phyloP scores from a whole-genome alignment of 1,284 basidiomycete species.

The Athelia psychrophila region DNA sequence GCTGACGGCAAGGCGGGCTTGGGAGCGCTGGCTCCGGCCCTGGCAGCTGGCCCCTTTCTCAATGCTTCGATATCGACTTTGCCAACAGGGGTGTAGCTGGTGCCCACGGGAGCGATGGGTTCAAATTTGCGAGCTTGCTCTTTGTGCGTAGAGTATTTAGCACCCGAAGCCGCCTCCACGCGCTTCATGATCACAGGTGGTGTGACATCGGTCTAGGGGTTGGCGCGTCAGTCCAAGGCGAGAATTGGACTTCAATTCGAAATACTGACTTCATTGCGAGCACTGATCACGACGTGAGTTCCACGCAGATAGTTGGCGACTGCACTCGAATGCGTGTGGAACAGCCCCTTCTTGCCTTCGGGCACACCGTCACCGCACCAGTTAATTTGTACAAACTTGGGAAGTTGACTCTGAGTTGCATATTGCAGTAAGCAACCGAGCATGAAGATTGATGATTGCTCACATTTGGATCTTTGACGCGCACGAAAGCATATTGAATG shows the following conservation, averaged over 20 bases:
- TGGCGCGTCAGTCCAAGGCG: no score
- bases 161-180: conserved; percentile 89
- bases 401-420: conserved; percentile 70
- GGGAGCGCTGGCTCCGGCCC: conserved; percentile 23
- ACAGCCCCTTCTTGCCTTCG: conserved; percentile 88
- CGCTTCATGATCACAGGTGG: conserved; percentile 82
- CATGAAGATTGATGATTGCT: conserved; percentile 19
- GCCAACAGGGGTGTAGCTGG: conserved; percentile 70
- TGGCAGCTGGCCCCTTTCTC: conserved; percentile 39
- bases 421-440: neutral
- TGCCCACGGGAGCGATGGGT: conserved; percentile 72
- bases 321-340: conserved; percentile 83
- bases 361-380: conserved; percentile 98
- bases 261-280: conserved; percentile 78
- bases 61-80: conserved; percentile 65
- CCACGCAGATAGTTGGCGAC: conserved; percentile 84
- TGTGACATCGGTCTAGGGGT: conserved; percentile 70
- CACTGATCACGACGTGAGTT: conserved; percentile 89
- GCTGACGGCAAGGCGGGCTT: conserved; percentile 33
- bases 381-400: conserved; percentile 90
- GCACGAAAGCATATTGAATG: conserved; percentile 92
- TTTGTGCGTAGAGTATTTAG: conserved; percentile 82
- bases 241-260: no score
- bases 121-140: conserved; percentile 62
- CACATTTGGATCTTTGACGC: conserved; percentile 88